Evolutionary conservation across 2,329 filamentous ascomycete species (phyloP), one percentile per base, ranked within the genome.

Genomic region (Chaetothyriales sp.): DNA sequence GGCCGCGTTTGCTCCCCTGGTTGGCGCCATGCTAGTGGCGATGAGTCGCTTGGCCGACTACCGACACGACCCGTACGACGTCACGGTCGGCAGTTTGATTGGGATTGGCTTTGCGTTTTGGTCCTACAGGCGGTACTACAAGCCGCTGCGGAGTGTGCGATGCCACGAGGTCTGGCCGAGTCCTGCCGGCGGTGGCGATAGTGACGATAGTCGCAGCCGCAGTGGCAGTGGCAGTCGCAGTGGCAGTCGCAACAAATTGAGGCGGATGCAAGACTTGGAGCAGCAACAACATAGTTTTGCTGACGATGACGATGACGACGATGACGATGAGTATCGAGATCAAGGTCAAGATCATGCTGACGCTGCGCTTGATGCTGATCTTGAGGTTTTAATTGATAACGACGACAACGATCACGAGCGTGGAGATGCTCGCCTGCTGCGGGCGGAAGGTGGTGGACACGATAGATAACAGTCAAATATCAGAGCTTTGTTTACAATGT

Each of bases 31-130:
- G 1, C 61, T 82, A 63, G 77, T 82, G 51, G 79, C 79, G 0
- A 75, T 80, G 43, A 78, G 74, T 4, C 69, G 79, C n/a, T 66
- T 79, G 36, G 77, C 78, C 52, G 79, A 82, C 58, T 82, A 82
- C 60, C 67, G 79, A 22, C 79, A 82, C 54, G 79, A 81, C 62
- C 75, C 80, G 1, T 80, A 75, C 51, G 79, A 82, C 62, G 78
- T 82, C 4, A 74, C 73, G 2, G 67, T 67, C 5, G 79, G 79
- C 0, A 73, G 71, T 15, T 49, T 75, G 18, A 60, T 82, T 5
- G 79, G 79, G 0, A 66, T 78, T 26, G 50, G 66, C 1, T 67
- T 81, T 2, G 73, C 77, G 12, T 76, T 73, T 61, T 75, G 77
- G 54, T 76, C 74, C 6, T 82, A 80, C 61, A 67, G 77, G 49